Evolutionary conservation across 2,329 filamentous ascomycete genomes (phyloP), one percentile per base, ranked within the genome.

Genomic region (Alternaria hordeiaustralica): DNA sequence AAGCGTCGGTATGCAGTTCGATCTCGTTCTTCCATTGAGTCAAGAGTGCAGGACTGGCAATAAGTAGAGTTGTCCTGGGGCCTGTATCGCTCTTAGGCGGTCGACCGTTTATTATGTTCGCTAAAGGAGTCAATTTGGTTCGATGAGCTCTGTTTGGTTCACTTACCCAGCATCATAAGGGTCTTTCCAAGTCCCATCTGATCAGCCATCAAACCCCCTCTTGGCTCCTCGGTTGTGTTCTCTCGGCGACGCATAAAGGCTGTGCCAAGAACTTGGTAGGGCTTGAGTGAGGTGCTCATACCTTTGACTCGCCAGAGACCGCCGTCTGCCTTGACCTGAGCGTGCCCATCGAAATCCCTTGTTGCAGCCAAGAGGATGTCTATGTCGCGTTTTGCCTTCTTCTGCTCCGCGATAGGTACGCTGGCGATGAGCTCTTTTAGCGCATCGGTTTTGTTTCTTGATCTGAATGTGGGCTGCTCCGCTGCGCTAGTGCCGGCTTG

Each of bases 241-340:
- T 90, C 88, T 4, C 85, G 80, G 4, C 75, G 69, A 0, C 85
- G 69, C 87, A 90, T 89, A 78, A 87, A 90, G 0, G 82, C 79
- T 0, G 79, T 81, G 0, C 83, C 86, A 0, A 85, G 77, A 0
- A 89, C 66, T 57, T 90, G 88, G 50, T 87, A 84, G 10, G 74
- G 69, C 60, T 82, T 82, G 1, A 89, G 69, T 0, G 76, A 69
- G 0, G 79, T 81, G 25, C 70, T 78, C 84, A 88, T 85, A 0
- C 86, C 85, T 20, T 77, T 82, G 1, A 87, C 74, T 0, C 72
- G 49, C 84, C 84, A 86, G 13, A 75, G 70, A 1, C 78, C 75
- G 26, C 77, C 78, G 55, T 71, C 65, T 6, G 71, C 28, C 18
- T 71, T 82, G 28, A 30, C 28, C 0, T 30, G 28, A 30, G 10